These are phyloP conservation scores for Pyrenochaeta sp. DNA, from an alignment of 2,329 filamentous ascomycete species.

Conservation along the genomic window DNA sequence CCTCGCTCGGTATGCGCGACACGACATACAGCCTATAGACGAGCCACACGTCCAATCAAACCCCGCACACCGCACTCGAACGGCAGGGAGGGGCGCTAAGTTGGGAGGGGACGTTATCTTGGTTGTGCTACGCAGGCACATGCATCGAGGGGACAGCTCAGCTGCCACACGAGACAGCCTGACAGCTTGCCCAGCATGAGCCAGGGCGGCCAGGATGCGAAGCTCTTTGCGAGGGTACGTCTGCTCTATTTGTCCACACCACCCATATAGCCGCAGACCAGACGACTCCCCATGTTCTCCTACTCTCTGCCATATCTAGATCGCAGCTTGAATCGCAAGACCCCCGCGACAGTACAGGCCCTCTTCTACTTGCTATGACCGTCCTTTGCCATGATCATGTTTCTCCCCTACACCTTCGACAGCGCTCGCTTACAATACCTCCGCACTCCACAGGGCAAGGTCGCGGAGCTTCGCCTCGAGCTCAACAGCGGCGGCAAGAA, in stretches of 20 bases:
- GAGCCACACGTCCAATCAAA: conserved; percentile 22
- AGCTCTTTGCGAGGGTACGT: conserved; percentile 97
- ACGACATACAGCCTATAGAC: conserved; percentile 13
- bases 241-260: conserved; percentile 20
- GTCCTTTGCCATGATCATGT: conserved; percentile 44
- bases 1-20: conserved; percentile 29
- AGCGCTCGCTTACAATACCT: conserved; percentile 61
- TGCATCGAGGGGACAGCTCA: conserved; percentile 35
- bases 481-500: conserved; percentile 95
- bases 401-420: conserved; percentile 49
- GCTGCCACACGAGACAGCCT: conserved; percentile 30
- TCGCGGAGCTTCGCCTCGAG: conserved; percentile 94
- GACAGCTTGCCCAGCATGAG: conserved; percentile 61
- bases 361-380: conserved; percentile 3
- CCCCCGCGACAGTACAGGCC: conserved; percentile 4
- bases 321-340: conserved; percentile 7
- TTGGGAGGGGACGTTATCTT: conserved; percentile 34
- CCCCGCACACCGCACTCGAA: conserved; percentile 13
- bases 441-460: conserved; percentile 83
- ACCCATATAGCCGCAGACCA: conserved; percentile 21
- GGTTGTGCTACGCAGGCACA: conserved; percentile 41
- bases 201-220: conserved; percentile 88
- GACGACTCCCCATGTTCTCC: conserved; percentile 7
- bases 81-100: conserved; percentile 38
- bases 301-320: conserved; percentile 5